Base-by-base conservation (phyloP, 2,329 filamentous ascomycete genomes). In the Byssochlamys sp. region DNA sequence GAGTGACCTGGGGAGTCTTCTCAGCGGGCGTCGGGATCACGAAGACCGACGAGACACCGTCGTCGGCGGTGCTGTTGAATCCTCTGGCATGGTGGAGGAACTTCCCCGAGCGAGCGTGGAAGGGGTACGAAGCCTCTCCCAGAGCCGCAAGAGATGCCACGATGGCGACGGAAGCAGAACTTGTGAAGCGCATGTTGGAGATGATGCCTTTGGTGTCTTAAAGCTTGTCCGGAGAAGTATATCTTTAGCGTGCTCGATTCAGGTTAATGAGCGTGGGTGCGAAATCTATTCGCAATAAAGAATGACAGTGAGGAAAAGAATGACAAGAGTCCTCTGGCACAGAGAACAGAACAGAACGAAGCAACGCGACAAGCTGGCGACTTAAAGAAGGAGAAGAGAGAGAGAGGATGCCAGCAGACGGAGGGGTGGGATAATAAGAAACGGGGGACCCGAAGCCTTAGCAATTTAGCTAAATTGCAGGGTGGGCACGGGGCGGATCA, bases 221-320 rank as follows among this genome's bases (percentile, higher is more conserved):
- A 19, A 55, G 60, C 55, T 45, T 48, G 45, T 52, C 50, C 49
- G 35, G 26, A 53, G 33, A 57, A 57, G 50, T 57, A 39, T 48
- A 39, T 49, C 54, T 25, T 27, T 53, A 57, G 56, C 57, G 54
- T 52, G 50, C 54, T 12, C 25, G 49, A 24, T 26, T 14, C 54
- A 35, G 55, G 52, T 39, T 53, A 60, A 57, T 58, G 61, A 60
- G 59, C 60, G 56, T 58, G 57, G 59, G 45, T 59, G 65, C 71
- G 69, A 73, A 73, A 62, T 73, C 71, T 64, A 73, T 71, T 71
- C 71, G 70, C 69, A 62, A 49, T 59, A 61, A 63, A 60, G 58
- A 64, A 58, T 55, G 59, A 59, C 57, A 61, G 58, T 58, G 53
- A 55, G 29, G 55, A 58, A 35, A 55, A 52, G 55, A 54, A 54